Evolutionary conservation across 305 asterid species (phyloP).

Genomic region (Solanum chacoense): DNA sequence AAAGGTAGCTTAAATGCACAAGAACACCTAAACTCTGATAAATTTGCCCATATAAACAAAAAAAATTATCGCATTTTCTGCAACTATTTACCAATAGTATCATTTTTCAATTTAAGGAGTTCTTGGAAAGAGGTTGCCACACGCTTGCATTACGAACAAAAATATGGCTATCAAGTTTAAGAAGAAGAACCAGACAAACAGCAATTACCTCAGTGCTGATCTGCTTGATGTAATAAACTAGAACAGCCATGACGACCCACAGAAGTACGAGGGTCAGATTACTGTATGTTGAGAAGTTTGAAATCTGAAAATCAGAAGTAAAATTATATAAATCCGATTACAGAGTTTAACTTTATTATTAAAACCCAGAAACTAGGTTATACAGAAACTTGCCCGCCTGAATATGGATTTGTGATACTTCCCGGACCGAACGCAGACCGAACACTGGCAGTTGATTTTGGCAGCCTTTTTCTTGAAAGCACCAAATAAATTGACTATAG

Average conservation of each 20-base stretch:
- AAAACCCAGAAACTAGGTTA: background rate
- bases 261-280: conserved; percentile 80
- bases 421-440: conserved; percentile 83
- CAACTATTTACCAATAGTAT: background rate
- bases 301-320: conserved; percentile 48
- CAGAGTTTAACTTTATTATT: background rate
- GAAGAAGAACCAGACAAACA: background rate
- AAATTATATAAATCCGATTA: background rate
- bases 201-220: conserved; percentile 69
- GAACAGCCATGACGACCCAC: conserved; percentile 64
- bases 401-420: conserved; percentile 86
- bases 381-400: conserved; percentile 51
- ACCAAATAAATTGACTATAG: conserved; percentile 55
- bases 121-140: background rate
- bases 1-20: background rate
- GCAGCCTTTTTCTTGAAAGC: conserved; percentile 55
- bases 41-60: background rate
- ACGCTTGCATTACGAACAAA: background rate
- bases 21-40: background rate
- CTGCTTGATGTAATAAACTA: conserved; percentile 66
- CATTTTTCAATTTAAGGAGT: background rate
- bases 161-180: background rate
- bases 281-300: conserved; percentile 90
- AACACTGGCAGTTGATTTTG: conserved; percentile 65
- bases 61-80: background rate